Base-by-base conservation (phyloP, 2,329 filamentous ascomycete species). In the Alternaria sp. region DNA sequence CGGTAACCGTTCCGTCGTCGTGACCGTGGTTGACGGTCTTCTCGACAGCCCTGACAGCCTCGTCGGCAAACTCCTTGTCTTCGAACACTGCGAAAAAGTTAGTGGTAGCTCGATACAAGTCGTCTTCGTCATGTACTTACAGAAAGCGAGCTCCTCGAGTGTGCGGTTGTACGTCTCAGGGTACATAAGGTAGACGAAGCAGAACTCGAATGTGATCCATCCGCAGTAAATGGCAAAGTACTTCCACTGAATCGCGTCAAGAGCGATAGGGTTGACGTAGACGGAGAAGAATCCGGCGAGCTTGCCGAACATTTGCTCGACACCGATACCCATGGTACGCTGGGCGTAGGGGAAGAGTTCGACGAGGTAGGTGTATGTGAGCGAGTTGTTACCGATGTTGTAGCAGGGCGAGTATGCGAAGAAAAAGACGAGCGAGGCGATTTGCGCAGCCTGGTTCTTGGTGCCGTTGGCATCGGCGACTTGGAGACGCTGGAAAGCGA, bases 371-470 rank as follows among this genome's bases (percentile, higher is more conserved):
- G 86, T 89, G 76, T 89, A 89, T 1, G 87, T 89, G 58, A 91
- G 80, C 13, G 88, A 86, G 71, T 90, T 90, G 75, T 89, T 89
- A n/a, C 87, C 88, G 54, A 90, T 83, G 69, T 90, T 90, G 74
- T 90, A 90, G 64, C 67, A 73, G 4, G 87, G 86, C 10, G 83
- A 83, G 74, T 89, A 90, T 5, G 83, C 80, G 65, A 88, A 90
- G 68, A 87, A 88, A 77, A 88, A 90, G 76, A 89, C 85, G 30
- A 89, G 69, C 40, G 81, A 81, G 4, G 81, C 79, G 23, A 81
- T 78, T 15, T 70, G 68, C 32, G 81, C 80, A 21, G 78, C 67
- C 11, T 77, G 76, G 23, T 79, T 78, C 6, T 72, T 75, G 25
- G 75, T 72, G 1, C 54, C 51, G 15, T 60, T 19, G 13, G 66